Base-by-base conservation (phyloP, 1,284 basidiomycete genomes). In the Cryptococcus sp. region DNA sequence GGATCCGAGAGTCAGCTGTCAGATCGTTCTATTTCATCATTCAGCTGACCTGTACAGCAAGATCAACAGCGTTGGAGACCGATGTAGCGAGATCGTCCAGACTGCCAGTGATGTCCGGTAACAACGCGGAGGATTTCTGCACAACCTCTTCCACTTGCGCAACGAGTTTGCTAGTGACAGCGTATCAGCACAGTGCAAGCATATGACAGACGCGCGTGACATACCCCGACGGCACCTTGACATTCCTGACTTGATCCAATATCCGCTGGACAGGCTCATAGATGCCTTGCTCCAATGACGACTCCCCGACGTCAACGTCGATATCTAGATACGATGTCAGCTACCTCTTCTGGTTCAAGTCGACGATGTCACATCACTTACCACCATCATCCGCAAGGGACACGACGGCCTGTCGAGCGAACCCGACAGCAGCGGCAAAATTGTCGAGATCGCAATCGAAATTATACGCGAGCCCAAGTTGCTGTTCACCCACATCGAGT, bases 401-500 rank as follows among this genome's bases (percentile, higher is more conserved):
- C 19, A 84, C 81, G n/a, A 96, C 84, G 5, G 88, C 86, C 5
- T 92, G 92, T 80, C 92, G 91, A 39, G 89, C 86, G 60, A 93
- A 84, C 1, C 90, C 90, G 52, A 95, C 85, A 1, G 92, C 91
- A 8, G 91, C 92, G 25, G 90, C 86, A 74, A 96, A 93, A 75
- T 90, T 89, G 75, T 97, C 93, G 8, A 97, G 82, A 76, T 97
- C 93, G 62, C 87, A 84, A 70, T 97, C 93, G 67, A 94, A 86
- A 16, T 86, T 84, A 46, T 86, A 78, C 1, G 88, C 85, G 69
- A 89, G 87, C 5, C 90, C 90, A n/a, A 93, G 81, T 76, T 95
- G 91, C 27, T 88, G 85, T 79, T 97, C 93, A 13, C 87, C 91
- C 10, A 93, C 78, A 74, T 95, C 93, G 49, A 87, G 84, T n/a